phyloP scores from a whole-genome alignment of 805 yeast species.

The Maudiozyma pseudohumilis region DNA sequence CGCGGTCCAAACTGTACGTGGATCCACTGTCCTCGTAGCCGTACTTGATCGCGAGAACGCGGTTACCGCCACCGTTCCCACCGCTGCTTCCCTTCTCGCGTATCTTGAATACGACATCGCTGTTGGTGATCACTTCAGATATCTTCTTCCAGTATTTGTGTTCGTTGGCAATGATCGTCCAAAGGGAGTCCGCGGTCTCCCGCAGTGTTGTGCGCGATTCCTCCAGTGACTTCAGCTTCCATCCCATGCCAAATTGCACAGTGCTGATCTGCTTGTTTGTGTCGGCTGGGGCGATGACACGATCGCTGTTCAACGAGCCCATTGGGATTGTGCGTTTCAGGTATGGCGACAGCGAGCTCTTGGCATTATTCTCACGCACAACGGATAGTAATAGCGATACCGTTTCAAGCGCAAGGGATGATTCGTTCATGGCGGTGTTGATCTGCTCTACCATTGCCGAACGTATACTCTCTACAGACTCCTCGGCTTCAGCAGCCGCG shows the following conservation, averaged over 20 bases:
- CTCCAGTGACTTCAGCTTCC: conserved; percentile 69
- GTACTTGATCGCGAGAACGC: conserved; percentile 66
- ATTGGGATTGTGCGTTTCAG: conserved; percentile 62
- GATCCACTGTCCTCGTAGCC: conserved; percentile 93
- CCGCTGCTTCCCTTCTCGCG: conserved; percentile 46
- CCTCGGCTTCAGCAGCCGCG: neutral
- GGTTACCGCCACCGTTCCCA: conserved; percentile 38
- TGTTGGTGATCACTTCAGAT: conserved; percentile 19
- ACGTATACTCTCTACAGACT: conserved; percentile 31
- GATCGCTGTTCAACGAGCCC: conserved; percentile 54
- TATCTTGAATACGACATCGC: conserved; percentile 46
- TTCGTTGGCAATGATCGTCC: conserved; percentile 50
- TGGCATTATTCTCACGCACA: conserved; percentile 75
- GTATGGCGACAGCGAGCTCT: conserved; percentile 81
- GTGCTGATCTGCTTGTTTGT: conserved; percentile 19
- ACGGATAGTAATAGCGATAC: conserved; percentile 74
- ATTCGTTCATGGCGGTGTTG: conserved; percentile 71
- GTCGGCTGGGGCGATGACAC: conserved; percentile 17
- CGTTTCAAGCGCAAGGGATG: conserved; percentile 79
- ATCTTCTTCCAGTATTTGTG: conserved; percentile 44
- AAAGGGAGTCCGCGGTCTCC: conserved; percentile 41
- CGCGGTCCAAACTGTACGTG: conserved; percentile 52
- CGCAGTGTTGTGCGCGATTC: conserved; percentile 45
- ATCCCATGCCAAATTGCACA: conserved; percentile 41
- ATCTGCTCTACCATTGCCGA: conserved; percentile 43